These are phyloP conservation scores for Neurospora sp. DNA, from an alignment of 495 filamentous ascomycete species.

Conservation along the genomic window DNA sequence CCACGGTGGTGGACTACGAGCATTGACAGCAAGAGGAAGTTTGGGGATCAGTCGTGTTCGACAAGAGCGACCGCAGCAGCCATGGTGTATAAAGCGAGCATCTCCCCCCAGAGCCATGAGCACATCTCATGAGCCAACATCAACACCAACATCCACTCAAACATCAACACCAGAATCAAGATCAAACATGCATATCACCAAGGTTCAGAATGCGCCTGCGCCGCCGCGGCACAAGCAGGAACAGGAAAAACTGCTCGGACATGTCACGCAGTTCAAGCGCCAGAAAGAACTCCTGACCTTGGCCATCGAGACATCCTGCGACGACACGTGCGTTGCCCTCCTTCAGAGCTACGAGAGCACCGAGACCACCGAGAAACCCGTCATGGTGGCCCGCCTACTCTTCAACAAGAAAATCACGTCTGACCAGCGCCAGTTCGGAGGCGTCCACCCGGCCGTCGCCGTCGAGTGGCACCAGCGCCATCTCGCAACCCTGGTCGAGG, in stretches of 20 bases:
- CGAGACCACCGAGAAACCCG: constrained; percentile 5
- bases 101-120: neutral
- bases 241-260: neutral
- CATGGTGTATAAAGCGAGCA: neutral
- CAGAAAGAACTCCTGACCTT: constrained; percentile 49
- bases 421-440: constrained; percentile 57
- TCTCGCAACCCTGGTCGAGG: constrained; percentile 54
- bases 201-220: neutral
- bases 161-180: neutral
- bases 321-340: constrained; percentile 89
- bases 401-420: constrained; percentile 79
- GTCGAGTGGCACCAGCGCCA: constrained; percentile 61
- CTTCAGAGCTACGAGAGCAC: constrained; percentile 35
- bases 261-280: neutral
- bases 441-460: constrained; percentile 68
- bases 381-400: constrained; percentile 44
- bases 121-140: neutral
- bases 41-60: neutral
- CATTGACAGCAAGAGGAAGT: neutral
- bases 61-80: neutral
- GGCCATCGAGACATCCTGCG: constrained; percentile 94
- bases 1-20: neutral
- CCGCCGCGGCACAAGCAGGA: neutral
- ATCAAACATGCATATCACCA: neutral
- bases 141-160: neutral